phyloP scores from a whole-genome alignment of 2,329 filamentous ascomycete genomes.

The Curvularia verruculosa region DNA sequence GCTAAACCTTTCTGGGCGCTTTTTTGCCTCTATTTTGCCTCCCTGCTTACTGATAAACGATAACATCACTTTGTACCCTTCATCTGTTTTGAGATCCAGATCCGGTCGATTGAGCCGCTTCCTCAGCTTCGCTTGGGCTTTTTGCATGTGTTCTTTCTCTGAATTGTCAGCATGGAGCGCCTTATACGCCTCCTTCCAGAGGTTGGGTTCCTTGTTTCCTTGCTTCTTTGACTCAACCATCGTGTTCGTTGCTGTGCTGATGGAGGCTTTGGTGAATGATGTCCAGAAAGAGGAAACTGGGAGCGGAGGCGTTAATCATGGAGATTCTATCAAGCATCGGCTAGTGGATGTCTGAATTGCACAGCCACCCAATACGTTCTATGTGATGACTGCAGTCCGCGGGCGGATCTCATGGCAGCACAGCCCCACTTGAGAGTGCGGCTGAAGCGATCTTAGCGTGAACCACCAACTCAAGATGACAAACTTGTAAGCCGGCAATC shows the following conservation, averaged over 20 bases:
- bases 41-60: slow-evolving; percentile 17
- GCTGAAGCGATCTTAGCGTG: background rate
- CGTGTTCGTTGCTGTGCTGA: background rate
- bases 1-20: slow-evolving; percentile 14
- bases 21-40: slow-evolving; percentile 12
- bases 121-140: slow-evolving; percentile 19
- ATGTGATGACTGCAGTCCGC: background rate
- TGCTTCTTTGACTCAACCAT: background rate
- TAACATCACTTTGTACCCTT: slow-evolving; percentile 20
- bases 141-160: slow-evolving; percentile 22
- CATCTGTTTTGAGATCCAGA: slow-evolving; percentile 21
- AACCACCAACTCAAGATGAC: background rate
- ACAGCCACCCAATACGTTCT: background rate
- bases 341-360: background rate
- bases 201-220: slow-evolving; percentile 10
- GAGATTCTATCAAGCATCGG: background rate
- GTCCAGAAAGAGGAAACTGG: background rate
- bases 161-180: slow-evolving; percentile 18
- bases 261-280: background rate
- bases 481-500: background rate
- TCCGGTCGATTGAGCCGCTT: slow-evolving; percentile 20
- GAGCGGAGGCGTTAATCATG: background rate
- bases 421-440: background rate
- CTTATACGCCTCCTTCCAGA: slow-evolving; percentile 28
- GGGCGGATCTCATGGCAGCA: background rate